These are phyloP conservation scores for Strobilomyces echinocephalus DNA, from an alignment of 768 basidiomycete genomes.

Conservation along the genomic window DNA sequence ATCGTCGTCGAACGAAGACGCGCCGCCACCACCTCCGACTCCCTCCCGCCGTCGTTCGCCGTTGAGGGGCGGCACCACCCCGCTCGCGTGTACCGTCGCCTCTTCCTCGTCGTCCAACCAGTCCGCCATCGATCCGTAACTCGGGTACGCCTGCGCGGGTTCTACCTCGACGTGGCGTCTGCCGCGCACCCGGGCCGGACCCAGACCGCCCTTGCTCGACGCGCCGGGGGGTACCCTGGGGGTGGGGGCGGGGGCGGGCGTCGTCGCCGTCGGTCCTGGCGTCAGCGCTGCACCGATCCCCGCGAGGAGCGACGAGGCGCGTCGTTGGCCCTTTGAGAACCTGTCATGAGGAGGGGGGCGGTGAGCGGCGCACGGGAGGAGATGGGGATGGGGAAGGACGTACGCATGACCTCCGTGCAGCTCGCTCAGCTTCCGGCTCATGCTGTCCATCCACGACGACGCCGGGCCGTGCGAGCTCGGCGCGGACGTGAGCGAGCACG, in stretches of 20 bases:
- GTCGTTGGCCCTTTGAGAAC: conserved; percentile 64
- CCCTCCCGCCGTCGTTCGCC: not conserved
- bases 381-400: conserved; percentile 31
- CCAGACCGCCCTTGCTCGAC: too few species aligned
- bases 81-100: conserved; percentile 15
- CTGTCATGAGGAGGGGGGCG: conserved; percentile 28
- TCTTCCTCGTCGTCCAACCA: conserved; percentile 41
- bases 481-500: not conserved
- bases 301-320: conserved; percentile 59
- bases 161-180: too few species aligned
- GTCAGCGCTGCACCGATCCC: conserved; percentile 51
- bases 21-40: not conserved
- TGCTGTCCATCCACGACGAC: conserved; percentile 51
- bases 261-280: conserved; percentile 33
- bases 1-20: conserved; percentile 37
- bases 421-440: conserved; percentile 60
- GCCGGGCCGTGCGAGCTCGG: conserved; percentile 7
- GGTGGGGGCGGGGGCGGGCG: conserved; percentile 13
- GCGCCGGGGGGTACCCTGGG: too few species aligned
- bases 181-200: not conserved
- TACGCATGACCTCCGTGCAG: conserved; percentile 52
- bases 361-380: not conserved
- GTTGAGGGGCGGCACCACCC: conserved; percentile 21
- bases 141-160: conserved; percentile 2
- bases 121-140: conserved; percentile 11